These are phyloP conservation scores for Claviceps lovelessii DNA, from an alignment of 2,329 filamentous ascomycete species.

Conservation along the genomic window DNA sequence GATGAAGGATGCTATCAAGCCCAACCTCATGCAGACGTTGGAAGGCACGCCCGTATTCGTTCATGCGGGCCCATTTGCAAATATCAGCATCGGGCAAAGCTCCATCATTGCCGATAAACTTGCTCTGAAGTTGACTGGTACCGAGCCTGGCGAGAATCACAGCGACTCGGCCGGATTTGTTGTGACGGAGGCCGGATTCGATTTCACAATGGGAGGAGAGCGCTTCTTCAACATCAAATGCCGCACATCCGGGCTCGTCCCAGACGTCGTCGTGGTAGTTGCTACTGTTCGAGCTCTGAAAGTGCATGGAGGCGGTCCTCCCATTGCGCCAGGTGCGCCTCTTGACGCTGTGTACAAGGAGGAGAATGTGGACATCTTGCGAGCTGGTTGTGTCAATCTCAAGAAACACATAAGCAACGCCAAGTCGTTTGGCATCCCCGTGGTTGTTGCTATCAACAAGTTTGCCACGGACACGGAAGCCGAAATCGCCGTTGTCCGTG, in stretches of 20 bases:
- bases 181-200: slow-evolving; percentile 92
- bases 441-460: slow-evolving; percentile 94
- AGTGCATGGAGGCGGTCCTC: slow-evolving; percentile 91
- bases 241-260: slow-evolving; percentile 78
- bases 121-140: slow-evolving; percentile 88
- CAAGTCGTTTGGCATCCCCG: slow-evolving; percentile 75
- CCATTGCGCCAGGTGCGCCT: slow-evolving; percentile 73
- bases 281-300: slow-evolving; percentile 92
- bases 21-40: slow-evolving; percentile 95
- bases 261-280: slow-evolving; percentile 88
- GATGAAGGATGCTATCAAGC: slow-evolving; percentile 98
- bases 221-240: slow-evolving; percentile 99
- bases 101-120: slow-evolving; percentile 91
- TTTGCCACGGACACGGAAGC: slow-evolving; percentile 89
- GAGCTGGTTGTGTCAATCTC: slow-evolving; percentile 82
- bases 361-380: slow-evolving; percentile 85
- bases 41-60: slow-evolving; percentile 97
- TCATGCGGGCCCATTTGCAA: slow-evolving; percentile 93
- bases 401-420: slow-evolving; percentile 93
- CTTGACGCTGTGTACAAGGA: slow-evolving; percentile 81
- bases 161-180: slow-evolving; percentile 77
- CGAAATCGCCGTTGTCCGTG: slow-evolving; percentile 75
- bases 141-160: slow-evolving; percentile 79
- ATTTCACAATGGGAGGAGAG: slow-evolving; percentile 99
- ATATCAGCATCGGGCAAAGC: slow-evolving; percentile 94